These are phyloP conservation scores for Roridomyces roridus DNA, from an alignment of 768 basidiomycete species.

Conservation along the genomic window DNA sequence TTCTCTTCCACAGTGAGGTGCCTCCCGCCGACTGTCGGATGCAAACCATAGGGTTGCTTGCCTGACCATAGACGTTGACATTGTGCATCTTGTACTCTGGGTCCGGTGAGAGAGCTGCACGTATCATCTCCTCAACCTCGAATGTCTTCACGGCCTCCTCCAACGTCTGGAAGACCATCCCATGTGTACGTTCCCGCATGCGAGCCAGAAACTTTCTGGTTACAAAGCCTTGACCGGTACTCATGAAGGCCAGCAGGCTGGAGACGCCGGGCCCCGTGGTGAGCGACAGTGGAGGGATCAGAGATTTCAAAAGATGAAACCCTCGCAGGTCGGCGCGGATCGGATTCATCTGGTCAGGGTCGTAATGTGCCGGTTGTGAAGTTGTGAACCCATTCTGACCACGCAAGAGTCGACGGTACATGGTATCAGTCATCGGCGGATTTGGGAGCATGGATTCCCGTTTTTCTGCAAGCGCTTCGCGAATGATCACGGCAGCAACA, in stretches of 20 bases:
- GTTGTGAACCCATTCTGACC: neutral
- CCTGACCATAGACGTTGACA: too few species aligned
- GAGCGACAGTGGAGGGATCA: neutral
- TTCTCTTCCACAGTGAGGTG: neutral
- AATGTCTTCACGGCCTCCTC: too few species aligned
- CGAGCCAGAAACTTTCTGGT: neutral
- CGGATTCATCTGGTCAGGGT: slow-evolving; percentile 14
- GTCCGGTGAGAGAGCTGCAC: too few species aligned
- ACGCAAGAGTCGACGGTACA: neutral
- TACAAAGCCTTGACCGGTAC: neutral
- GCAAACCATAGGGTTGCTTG: too few species aligned
- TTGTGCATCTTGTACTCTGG: too few species aligned
- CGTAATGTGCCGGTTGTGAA: neutral
- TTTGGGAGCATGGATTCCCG: too few species aligned
- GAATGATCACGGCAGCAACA: slow-evolving; percentile 1
- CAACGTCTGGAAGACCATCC: too few species aligned
- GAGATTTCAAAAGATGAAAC: neutral
- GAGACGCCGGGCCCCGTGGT: neutral
- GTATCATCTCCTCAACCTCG: too few species aligned
- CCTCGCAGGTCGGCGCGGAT: slow-evolving; percentile 1
- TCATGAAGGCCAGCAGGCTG: slow-evolving; percentile 9
- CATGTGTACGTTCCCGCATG: too few species aligned
- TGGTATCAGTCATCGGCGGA: neutral
- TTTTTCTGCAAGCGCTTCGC: neutral
- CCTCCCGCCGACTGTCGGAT: too few species aligned